Conservation (phyloP, 208 protist species). For the Leishmania turanica region DNA sequence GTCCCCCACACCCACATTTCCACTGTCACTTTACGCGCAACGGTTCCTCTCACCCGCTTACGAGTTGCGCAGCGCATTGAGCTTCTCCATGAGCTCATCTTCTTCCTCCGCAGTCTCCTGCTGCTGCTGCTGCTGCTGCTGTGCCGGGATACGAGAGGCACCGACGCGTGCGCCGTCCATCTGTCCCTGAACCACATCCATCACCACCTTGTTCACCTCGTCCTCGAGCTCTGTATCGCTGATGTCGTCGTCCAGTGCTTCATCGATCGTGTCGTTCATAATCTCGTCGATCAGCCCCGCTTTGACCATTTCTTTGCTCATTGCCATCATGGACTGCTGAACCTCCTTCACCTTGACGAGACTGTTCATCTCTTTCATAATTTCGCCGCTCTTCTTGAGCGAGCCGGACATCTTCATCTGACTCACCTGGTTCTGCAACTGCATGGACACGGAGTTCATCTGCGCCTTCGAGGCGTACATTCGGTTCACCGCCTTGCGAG, state of each 20-base stretch:
- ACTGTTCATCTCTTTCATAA: slow-evolving; percentile 91
- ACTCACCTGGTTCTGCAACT: slow-evolving; percentile 83
- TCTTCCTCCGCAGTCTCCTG: slow-evolving; percentile 41
- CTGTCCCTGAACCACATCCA: slow-evolving; percentile 76
- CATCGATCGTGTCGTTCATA: slow-evolving; percentile 89
- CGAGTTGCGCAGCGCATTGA: slow-evolving; percentile 58
- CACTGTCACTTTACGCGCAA: background rate
- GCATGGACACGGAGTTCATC: slow-evolving; percentile 91
- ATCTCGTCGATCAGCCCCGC: slow-evolving; percentile 92
- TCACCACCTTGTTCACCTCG: slow-evolving; percentile 89
- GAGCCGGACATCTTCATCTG: slow-evolving; percentile 80
- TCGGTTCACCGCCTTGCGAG: slow-evolving; percentile 76
- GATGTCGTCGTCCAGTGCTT: slow-evolving; percentile 81
- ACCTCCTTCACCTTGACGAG: slow-evolving; percentile 83
- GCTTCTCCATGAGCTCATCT: slow-evolving; percentile 54
- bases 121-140: slow-evolving; percentile 34
- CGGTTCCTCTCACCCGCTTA: background rate
- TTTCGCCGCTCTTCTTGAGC: slow-evolving; percentile 68
- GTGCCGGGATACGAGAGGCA: slow-evolving; percentile 46
- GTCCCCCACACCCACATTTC: background rate
- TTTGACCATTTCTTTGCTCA: slow-evolving; percentile 90
- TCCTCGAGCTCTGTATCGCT: slow-evolving; percentile 88
- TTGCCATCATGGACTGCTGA: slow-evolving; percentile 71
- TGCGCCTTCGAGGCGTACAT: slow-evolving; percentile 90
- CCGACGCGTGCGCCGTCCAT: slow-evolving; percentile 73